Evolutionary conservation across 768 basidiomycete genomes (phyloP), one percentile per base, ranked within the genome.

Genomic region (Auricularia sp.): DNA sequence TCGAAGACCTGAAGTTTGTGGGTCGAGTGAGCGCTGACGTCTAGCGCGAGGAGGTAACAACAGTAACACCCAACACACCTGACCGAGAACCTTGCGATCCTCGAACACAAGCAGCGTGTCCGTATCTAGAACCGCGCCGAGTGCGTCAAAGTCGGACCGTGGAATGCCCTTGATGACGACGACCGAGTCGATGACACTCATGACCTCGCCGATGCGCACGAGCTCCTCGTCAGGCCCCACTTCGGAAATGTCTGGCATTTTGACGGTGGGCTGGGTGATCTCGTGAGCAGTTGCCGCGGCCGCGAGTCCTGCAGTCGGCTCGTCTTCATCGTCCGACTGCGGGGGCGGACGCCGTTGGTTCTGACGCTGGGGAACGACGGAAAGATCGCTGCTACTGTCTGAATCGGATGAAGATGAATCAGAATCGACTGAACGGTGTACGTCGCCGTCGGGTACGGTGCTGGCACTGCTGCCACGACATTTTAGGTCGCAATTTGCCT

Each of bases 41-140:
- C 3, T 36, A 21, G 3, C 54, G 62, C 24, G 8, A 13, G 1
- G 39, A 58, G n/a, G 4, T 3, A 62, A 66, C 39, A 42, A 42
- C 29, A 29, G 29, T 29, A 29, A 29, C 29, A 29, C 29, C 29
- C 29, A 29, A 29, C 89, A 77, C 75, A 96, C 94, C 74, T 89
- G 87, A 56, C 96, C 96, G 70, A 98, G 73, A n/a, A 96, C 92
- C 68, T 84, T 86, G 62, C 92, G 80, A 74, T 98, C 94, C 24
- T 87, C 86, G 72, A 94, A 94, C 47, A 96, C 93, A 44, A 98
- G 83, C 24, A 98, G 77, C 34, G 93, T 95, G 36, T 95, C 96
- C 56, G 85, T 87, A 74, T 98, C 95, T 51, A 98, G 80, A 47
- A 90, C 85, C 39, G 79, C 80, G 67, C 85, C 83, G 80, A 62